A percentile compares a stretch with the other conserved stretches of the same genome.
These are phyloP conservation scores for Xylariaceae sp. DNA, from an alignment of 2,329 filamentous ascomycete genomes.

Conservation along the genomic window DNA sequence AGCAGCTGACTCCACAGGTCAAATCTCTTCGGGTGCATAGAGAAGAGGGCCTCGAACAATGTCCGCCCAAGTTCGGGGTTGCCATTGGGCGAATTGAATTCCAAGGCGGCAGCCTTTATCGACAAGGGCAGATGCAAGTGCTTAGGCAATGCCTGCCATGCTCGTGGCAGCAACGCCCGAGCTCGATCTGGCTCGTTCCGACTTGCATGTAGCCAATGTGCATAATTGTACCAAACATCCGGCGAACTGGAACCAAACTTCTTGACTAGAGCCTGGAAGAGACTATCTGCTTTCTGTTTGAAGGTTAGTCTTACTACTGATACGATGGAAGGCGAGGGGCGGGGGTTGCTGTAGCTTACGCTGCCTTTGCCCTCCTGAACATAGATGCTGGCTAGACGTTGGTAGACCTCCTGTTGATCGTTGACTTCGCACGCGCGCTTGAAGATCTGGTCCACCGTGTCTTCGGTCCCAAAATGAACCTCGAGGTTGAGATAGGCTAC, in stretches of 20 bases:
- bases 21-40: constrained; percentile 78
- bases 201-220: constrained; percentile 79
- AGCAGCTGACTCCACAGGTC: constrained; percentile 91
- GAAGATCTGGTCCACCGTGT: constrained; percentile 78
- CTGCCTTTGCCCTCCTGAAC: constrained; percentile 81
- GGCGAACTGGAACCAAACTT: constrained; percentile 78
- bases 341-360: no score
- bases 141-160: constrained; percentile 72
- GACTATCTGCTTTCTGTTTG: constrained; percentile 72
- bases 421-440: constrained; percentile 91
- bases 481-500: constrained; percentile 90
- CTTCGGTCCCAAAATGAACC: constrained; percentile 78
- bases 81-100: constrained; percentile 77
- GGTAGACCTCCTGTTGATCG: constrained; percentile 81
- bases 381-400: constrained; percentile 87
- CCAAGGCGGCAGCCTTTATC: constrained; percentile 81
- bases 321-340: no score
- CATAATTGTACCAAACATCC: constrained; percentile 89
- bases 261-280: constrained; percentile 82
- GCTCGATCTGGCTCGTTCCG: constrained; percentile 63
- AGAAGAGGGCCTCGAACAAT: constrained; percentile 82
- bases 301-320: constrained; percentile 21
- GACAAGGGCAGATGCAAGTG: constrained; percentile 64
- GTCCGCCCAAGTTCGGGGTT: constrained; percentile 88
- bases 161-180: constrained; percentile 71